phyloP scores from a whole-genome alignment of 805 yeast genomes.

The Candida tallmaniae region DNA sequence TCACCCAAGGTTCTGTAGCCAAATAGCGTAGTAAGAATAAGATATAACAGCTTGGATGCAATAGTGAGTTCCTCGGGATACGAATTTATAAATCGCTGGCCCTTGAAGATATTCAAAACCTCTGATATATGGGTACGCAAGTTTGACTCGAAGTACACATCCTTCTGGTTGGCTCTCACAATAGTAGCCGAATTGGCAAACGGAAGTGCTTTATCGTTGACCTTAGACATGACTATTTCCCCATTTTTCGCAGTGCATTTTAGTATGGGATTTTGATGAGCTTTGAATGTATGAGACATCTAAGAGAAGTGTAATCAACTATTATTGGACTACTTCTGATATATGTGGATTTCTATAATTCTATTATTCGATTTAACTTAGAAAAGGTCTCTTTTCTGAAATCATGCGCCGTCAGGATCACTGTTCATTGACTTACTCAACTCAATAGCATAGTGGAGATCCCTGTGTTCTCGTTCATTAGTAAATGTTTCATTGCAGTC shows the following conservation, averaged over 20 bases:
- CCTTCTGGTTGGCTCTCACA: slow-evolving; percentile 91
- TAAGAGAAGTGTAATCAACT: too few relatives aligned
- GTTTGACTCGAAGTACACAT: slow-evolving; percentile 60
- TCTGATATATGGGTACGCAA: slow-evolving; percentile 54
- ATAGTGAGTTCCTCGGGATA: slow-evolving; percentile 60
- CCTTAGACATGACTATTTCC: slow-evolving; percentile 7
- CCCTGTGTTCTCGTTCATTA: slow-evolving; percentile 47
- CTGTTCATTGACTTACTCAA: slow-evolving; percentile 34
- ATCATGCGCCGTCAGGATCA: too few relatives aligned
- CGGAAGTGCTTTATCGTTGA: slow-evolving; percentile 34
- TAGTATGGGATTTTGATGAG: too few relatives aligned
- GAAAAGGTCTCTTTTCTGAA: too few relatives aligned
- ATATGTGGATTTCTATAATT: too few relatives aligned
- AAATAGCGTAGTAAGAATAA: slow-evolving; percentile 67
- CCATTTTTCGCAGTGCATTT: slow-evolving; percentile 1
- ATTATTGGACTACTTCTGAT: too few relatives aligned
- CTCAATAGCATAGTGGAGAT: slow-evolving; percentile 50
- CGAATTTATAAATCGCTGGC: slow-evolving; percentile 60
- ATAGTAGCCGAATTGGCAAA: slow-evolving; percentile 87
- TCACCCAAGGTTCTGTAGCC: slow-evolving; percentile 89
- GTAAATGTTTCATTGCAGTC: slow-evolving; percentile 22
- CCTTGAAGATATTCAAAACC: slow-evolving; percentile 49
- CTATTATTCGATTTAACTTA: too few relatives aligned
- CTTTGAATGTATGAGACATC: too few relatives aligned
- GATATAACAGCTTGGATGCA: slow-evolving; percentile 55